These are phyloP conservation scores for Carex cristatella DNA, from an alignment of 176 grass and related monocot species.

Conservation along the genomic window DNA sequence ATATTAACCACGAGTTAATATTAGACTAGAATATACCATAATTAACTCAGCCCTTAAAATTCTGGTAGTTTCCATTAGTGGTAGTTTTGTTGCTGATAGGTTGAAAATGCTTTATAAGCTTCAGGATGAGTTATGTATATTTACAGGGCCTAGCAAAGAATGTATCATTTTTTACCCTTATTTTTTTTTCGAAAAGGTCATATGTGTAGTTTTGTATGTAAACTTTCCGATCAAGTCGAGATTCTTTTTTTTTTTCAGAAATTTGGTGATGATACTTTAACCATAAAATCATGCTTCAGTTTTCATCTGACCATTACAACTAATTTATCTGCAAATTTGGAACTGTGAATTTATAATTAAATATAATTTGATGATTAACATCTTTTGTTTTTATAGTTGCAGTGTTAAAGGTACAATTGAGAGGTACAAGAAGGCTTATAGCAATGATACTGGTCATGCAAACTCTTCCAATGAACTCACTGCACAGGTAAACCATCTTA, in stretches of 20 bases:
- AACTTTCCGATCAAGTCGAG: no score
- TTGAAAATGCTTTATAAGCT: not conserved
- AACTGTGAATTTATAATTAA: not conserved
- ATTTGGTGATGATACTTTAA: not conserved
- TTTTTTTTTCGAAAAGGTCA: not conserved
- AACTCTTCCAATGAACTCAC: conserved; percentile 58
- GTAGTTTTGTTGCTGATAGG: not conserved
- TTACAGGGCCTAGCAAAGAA: not conserved
- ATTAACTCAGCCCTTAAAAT: not conserved
- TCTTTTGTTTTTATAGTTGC: conserved; percentile 12
- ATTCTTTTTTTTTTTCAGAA: no score
- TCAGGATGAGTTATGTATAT: not conserved
- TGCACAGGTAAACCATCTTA: conserved; percentile 64
- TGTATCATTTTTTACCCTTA: not conserved
- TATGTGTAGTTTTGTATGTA: not conserved
- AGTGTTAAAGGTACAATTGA: conserved; percentile 85
- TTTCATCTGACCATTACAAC: not conserved
- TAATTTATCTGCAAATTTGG: not conserved
- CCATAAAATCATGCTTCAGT: not conserved
- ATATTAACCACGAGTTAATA: not conserved
- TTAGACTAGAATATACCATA: not conserved
- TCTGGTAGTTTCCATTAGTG: not conserved
- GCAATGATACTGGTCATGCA: conserved; percentile 50
- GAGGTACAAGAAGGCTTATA: conserved; percentile 82
- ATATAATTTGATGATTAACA: not conserved